A percentile compares a stretch with the other conserved stretches of the same genome.
Conservation (phyloP, 345 rosid genomes). For the Stellera chamaejasme region DNA sequence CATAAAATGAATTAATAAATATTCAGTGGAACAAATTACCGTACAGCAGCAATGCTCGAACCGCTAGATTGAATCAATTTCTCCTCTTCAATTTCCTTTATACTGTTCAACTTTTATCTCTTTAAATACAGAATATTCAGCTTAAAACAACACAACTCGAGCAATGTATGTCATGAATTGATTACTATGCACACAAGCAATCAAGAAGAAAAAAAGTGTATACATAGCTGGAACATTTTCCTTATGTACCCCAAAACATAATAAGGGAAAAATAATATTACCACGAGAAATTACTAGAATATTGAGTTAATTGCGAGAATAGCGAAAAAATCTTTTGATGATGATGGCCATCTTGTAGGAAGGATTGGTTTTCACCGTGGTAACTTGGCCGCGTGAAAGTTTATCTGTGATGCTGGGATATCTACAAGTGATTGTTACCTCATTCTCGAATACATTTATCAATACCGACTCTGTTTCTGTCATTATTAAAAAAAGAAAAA, state of each 20-base stretch:
- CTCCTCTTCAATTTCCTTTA: too few relatives aligned
- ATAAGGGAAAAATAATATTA: too few relatives aligned
- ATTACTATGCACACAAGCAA: not conserved
- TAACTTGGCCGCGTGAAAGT: slow-evolving; percentile 19
- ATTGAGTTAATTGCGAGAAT: slow-evolving; percentile 15
- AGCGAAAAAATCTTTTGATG: slow-evolving; percentile 41
- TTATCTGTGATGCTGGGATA: slow-evolving; percentile 33
- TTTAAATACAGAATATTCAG: not conserved
- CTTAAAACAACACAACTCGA: not conserved
- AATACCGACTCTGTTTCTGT: slow-evolving; percentile 71
- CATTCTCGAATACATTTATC: slow-evolving; percentile 64
- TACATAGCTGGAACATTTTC: not conserved
- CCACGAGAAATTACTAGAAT: too few relatives aligned
- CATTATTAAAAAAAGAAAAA: not conserved
- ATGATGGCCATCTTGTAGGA: slow-evolving; percentile 42
- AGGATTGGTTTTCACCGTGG: slow-evolving; percentile 27
- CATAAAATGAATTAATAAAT: too few relatives aligned
- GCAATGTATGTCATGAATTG: slow-evolving; percentile 10
- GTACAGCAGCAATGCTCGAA: too few relatives aligned
- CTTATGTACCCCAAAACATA: slow-evolving; percentile 4
- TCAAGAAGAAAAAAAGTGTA: not conserved
- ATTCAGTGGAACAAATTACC: too few relatives aligned
- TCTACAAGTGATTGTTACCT: slow-evolving; percentile 60
- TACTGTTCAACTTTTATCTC: not conserved
- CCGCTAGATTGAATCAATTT: too few relatives aligned